Base-by-base conservation (phyloP, 1,139 yeast genomes). In the Meyerozyma guilliermondii region DNA sequence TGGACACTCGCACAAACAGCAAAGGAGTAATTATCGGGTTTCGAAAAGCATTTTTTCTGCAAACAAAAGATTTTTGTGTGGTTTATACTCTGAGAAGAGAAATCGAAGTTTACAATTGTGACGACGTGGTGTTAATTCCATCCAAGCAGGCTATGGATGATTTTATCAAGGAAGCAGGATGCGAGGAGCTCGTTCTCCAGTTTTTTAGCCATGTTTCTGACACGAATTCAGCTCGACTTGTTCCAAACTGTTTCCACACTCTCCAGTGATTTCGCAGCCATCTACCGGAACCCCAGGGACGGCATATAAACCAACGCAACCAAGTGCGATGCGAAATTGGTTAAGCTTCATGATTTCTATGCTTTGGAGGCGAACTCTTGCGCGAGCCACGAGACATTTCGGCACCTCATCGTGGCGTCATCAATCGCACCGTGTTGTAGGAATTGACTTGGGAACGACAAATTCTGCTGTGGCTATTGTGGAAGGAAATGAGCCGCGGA, bases 391-490 rank as follows among this genome's bases (percentile, higher is more conserved):
- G 24, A 18, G 34, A 16, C 11, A 10, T 33, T 33, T 33, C 24
- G 20, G 36, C 36, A 33, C 36, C 13, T 10, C n/a, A 7, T 3
- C 24, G 23, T 7, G 14, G 11, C 36, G 36, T 17, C 14, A 46
- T 40, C 48, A 46, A 34, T 9, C 33, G 16, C 67, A 60, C 38
- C 50, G 59, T 7, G 88, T 84, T 3, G 76, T 85, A 41, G 94
- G 94, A 36, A 83, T 85, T 46, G 94, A 85, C 58, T 62, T 85
- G 39, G 94, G 94, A 11, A 85, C 94, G 5, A 85, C 94, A 11
- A 85, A 85, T 54, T 83, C 91, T 11, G 92, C 92, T 0, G 92
- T 83, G 7, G 92, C 92, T 0, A 65, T 81, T 36, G 78, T 81
- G 50, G 71, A 74, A 47, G 76, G 78, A 1, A 62, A 64, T 8